Evolutionary conservation across 768 basidiomycete species (phyloP), one percentile per base, ranked within the genome.

Genomic region (Calocybe gangraenosa): DNA sequence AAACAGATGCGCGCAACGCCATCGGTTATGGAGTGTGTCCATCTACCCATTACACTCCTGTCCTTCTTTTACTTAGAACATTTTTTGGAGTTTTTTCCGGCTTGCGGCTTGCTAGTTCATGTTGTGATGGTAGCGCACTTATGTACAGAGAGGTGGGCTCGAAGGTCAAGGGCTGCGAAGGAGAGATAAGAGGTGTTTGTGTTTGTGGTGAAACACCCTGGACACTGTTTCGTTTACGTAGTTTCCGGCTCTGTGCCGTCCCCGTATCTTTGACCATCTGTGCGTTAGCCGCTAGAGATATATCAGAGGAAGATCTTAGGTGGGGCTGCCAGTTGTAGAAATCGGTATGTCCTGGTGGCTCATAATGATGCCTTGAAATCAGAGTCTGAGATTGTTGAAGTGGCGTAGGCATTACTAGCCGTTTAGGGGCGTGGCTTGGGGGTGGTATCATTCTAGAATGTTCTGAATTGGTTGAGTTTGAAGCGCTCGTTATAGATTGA

Each of bases 351-450:
- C 41, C 44, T n/a, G 31, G 40, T 11, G n/a, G 35, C 44, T 28
- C 34, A 36, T 14, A 44, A 13, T 58, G 56, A 22, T 49, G 42
- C 18, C 53, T 50, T 11, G 49, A 38, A 19, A 50, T 43, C 31
- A 48, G 40, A 11, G 47, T 51, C 22, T 57, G 47, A 30, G 41
- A 62, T 38, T 49, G 63, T 56, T 80, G 78, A 31, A 88, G 70
- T 13, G 81, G 86, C 2, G 81, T 63, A 37, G 86, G 86, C 86
- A 88, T 88, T 34, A 87, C 78, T 20, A 88, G 76, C 37, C 69
- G 75, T 58, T 76, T 83, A 3, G 86, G 86, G 34, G 81, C 55
- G 60, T 81, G 55, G 30, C 48, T 56, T 65, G 68, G 48, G 51
- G 44, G 48, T 15, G 50, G 53, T 3, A 46, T 38, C 15, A 37